Percentiles rank a stretch among this genome's conserved stretches.
Evolutionary conservation across 148 eudicot genomes (phyloP).

Genomic region (Polygonum maritimum): DNA sequence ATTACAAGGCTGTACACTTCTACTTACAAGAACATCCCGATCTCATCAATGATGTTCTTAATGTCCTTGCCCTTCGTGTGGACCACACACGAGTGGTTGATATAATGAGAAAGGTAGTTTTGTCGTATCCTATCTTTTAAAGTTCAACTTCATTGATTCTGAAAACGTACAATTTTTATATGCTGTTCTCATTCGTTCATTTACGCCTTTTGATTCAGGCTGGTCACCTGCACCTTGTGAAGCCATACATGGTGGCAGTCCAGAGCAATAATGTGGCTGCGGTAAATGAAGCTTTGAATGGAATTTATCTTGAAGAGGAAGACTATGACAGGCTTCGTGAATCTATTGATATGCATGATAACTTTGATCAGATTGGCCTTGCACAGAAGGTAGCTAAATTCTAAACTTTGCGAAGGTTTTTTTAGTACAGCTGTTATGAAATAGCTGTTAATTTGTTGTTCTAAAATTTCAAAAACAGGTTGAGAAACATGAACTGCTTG

Average conservation of each 20-base stretch:
- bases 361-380: slow-evolving; percentile 94
- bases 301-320: slow-evolving; percentile 94
- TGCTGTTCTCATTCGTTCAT: slow-evolving; percentile 3
- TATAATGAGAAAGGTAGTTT: slow-evolving; percentile 84
- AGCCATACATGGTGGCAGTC: slow-evolving; percentile 97
- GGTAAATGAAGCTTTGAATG: slow-evolving; percentile 93
- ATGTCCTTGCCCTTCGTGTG: slow-evolving; percentile 92
- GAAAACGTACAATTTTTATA: neutral
- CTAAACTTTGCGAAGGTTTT: neutral
- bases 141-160: neutral
- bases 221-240: slow-evolving; percentile 87
- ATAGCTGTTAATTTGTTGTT: neutral
- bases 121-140: neutral
- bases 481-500: slow-evolving; percentile 93
- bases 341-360: slow-evolving; percentile 88
- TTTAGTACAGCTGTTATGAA: neutral
- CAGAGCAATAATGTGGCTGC: slow-evolving; percentile 95
- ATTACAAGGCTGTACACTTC: slow-evolving; percentile 95
- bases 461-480: slow-evolving; percentile 37
- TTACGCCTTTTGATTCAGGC: slow-evolving; percentile 37
- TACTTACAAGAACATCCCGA: slow-evolving; percentile 97
- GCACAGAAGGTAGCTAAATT: slow-evolving; percentile 68
- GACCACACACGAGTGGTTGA: slow-evolving; percentile 95
- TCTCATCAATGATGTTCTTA: slow-evolving; percentile 85
- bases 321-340: slow-evolving; percentile 94